These are phyloP conservation scores for Alternaria infectoria DNA, from an alignment of 2,329 filamentous ascomycete species.

Conservation along the genomic window DNA sequence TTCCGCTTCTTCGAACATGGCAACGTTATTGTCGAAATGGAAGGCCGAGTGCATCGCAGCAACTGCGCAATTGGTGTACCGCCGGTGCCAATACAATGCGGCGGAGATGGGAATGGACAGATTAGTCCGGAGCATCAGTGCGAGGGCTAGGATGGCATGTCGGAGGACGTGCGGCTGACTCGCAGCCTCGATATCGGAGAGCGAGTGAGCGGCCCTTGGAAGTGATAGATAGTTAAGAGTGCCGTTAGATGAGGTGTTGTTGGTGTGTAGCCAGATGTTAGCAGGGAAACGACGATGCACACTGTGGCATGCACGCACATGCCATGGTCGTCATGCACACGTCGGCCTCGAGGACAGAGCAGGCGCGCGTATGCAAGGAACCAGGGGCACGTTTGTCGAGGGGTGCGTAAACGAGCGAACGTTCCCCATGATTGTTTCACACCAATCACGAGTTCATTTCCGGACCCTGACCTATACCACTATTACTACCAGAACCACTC, in stretches of 20 bases:
- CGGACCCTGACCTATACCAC: slow-evolving; percentile 8
- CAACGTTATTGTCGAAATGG: not conserved
- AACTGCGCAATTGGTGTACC: not conserved
- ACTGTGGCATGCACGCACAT: not conserved
- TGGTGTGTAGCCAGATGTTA: not conserved
- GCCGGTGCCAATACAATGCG: not conserved
- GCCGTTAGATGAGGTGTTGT: not conserved
- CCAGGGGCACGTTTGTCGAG: not conserved
- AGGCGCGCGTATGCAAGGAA: slow-evolving; percentile 6
- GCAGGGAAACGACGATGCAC: not conserved
- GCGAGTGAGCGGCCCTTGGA: not conserved
- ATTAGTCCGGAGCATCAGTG: not conserved
- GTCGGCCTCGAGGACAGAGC: slow-evolving; percentile 2
- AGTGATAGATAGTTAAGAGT: not conserved
- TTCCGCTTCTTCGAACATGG: not conserved
- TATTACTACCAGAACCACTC: slow-evolving; percentile 17
- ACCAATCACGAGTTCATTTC: slow-evolving; percentile 19
- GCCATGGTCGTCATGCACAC: not conserved
- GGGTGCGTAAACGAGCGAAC: not conserved
- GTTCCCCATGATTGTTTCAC: slow-evolving; percentile 1
- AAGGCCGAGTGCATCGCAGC: not conserved
- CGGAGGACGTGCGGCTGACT: not conserved
- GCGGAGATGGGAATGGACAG: not conserved
- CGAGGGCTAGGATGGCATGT: not conserved
- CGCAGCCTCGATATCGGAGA: not conserved